These are phyloP conservation scores for Trichoderma parareesei DNA, from an alignment of 495 filamentous ascomycete genomes.

Conservation along the genomic window DNA sequence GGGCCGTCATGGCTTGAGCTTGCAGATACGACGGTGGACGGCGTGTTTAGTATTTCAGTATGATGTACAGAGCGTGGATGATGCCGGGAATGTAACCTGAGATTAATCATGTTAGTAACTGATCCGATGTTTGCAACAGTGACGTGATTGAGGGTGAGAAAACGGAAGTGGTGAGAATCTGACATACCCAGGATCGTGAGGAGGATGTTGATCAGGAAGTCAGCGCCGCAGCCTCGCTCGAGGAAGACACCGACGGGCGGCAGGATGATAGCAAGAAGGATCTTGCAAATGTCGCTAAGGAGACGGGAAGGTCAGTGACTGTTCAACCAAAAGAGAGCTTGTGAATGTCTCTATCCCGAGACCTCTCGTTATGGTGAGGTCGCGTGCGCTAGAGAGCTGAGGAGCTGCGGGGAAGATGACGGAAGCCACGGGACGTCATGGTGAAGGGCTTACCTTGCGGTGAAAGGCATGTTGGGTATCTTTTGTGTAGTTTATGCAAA, in stretches of 20 bases:
- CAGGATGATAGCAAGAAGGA: slow-evolving; percentile 80
- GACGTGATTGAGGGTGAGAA: background rate
- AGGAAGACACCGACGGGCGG: slow-evolving; percentile 87
- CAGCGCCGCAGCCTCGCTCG: slow-evolving; percentile 77
- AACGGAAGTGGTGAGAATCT: background rate
- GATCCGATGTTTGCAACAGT: background rate
- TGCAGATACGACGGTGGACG: background rate
- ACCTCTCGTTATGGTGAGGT: background rate
- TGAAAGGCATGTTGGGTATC: slow-evolving; percentile 50
- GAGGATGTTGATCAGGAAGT: slow-evolving; percentile 87
- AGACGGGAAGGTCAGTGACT: slow-evolving; percentile 4
- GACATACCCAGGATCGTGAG: slow-evolving; percentile 76
- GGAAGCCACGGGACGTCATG: slow-evolving; percentile 6
- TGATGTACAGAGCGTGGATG: slow-evolving; percentile 55
- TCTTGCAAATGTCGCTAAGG: slow-evolving; percentile 80
- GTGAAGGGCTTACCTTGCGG: slow-evolving; percentile 46
- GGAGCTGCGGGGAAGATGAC: slow-evolving; percentile 9
- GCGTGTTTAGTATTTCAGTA: slow-evolving; percentile 36
- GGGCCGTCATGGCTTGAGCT: background rate
- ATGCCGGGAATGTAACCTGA: slow-evolving; percentile 55
- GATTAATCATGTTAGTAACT: background rate
- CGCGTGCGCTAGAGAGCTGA: background rate
- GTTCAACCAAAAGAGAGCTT: background rate
- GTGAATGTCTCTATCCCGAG: background rate
- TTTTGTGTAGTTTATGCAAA: no score